phyloP scores from a whole-genome alignment of 169 alveolate genomes.

The Pseudocohnilembus persalinus region DNA sequence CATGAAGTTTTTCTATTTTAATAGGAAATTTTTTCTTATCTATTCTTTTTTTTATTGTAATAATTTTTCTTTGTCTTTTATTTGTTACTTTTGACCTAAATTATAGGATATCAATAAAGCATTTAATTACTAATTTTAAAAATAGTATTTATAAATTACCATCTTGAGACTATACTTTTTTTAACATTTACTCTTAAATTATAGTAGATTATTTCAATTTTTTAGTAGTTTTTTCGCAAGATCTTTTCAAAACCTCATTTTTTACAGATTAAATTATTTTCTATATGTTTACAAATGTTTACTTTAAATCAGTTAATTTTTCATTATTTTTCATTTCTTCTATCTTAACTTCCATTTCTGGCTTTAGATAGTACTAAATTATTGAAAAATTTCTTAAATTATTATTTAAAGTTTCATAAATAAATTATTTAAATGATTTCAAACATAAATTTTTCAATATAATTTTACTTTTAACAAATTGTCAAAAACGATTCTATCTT shows the following conservation, averaged over 20 bases:
- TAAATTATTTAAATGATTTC: background rate
- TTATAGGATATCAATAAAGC: no score
- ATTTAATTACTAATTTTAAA: no score
- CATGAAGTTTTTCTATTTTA: background rate
- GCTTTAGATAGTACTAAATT: conserved; percentile 7
- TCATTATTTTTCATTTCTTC: conserved; percentile 19
- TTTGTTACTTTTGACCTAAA: no score
- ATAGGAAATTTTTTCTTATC: background rate
- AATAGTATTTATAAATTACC: background rate
- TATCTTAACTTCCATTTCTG: conserved; percentile 16
- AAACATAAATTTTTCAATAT: no score
- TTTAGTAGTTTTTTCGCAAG: background rate
- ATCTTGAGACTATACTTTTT: background rate
- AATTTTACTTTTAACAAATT: background rate
- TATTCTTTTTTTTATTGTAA: background rate
- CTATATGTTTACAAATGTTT: conserved; percentile 1
- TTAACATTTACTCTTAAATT: no score
- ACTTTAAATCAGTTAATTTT: background rate
- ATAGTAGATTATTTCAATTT: background rate
- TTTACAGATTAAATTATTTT: background rate
- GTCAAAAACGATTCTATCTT: conserved; percentile 5
- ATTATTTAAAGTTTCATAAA: background rate
- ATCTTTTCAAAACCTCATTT: background rate
- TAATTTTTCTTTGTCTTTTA: background rate
- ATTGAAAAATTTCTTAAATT: no score